Conservation (phyloP, 352 stramenopile species). For the Peronospora belbahrii region DNA sequence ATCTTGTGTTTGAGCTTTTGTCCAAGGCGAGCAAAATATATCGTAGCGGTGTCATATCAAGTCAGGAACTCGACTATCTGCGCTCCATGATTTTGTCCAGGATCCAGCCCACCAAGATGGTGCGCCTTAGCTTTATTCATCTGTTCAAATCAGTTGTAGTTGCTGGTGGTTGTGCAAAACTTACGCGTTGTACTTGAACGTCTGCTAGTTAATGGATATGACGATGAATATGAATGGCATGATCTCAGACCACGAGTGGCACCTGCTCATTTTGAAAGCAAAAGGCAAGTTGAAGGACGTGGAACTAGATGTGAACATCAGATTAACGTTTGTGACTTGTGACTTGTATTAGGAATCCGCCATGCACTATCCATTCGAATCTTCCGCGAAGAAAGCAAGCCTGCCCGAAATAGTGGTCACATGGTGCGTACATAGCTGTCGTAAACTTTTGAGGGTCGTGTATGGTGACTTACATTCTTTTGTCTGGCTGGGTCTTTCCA, state of each 20-base stretch:
- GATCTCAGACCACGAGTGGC: slow-evolving; percentile 85
- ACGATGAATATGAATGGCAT: slow-evolving; percentile 80
- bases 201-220: slow-evolving; percentile 60
- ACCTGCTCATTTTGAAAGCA: slow-evolving; percentile 70
- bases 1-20: slow-evolving; percentile 75
- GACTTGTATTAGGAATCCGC: slow-evolving; percentile 43
- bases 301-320: background rate
- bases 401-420: slow-evolving; percentile 45
- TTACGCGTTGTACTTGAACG: background rate
- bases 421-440: slow-evolving; percentile 37
- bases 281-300: slow-evolving; percentile 37
- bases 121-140: slow-evolving; percentile 15
- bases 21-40: slow-evolving; percentile 83
- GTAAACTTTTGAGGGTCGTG: background rate
- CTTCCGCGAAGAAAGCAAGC: slow-evolving; percentile 54
- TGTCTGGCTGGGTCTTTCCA: slow-evolving; percentile 14
- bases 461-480: background rate
- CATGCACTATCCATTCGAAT: slow-evolving; percentile 75
- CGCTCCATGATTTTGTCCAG: slow-evolving; percentile 69
- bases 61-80: slow-evolving; percentile 65
- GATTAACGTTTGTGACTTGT: slow-evolving; percentile 2
- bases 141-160: background rate
- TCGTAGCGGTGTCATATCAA: slow-evolving; percentile 69
- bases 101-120: slow-evolving; percentile 82
- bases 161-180: background rate